phyloP scores from a whole-genome alignment of 805 yeast genomes.

The Candida hispaniensis region DNA sequence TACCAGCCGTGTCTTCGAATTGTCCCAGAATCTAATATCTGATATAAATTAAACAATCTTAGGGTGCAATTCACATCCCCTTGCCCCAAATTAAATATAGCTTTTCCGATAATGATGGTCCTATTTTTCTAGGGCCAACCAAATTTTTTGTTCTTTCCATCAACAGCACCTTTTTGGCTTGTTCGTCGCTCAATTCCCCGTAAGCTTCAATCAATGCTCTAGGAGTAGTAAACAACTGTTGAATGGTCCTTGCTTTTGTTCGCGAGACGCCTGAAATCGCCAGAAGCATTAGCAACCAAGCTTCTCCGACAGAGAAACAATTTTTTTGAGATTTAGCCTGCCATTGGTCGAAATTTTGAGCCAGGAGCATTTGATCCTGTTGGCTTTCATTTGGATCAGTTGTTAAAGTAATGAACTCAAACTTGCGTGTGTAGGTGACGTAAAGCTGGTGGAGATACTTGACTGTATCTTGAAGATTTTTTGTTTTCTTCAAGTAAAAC shows the following conservation, averaged over 20 bases:
- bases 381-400: too few species aligned
- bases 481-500: conserved; percentile 59
- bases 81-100: too few species aligned
- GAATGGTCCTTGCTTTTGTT: conserved; percentile 77
- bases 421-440: conserved; percentile 33
- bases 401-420: conserved; percentile 30
- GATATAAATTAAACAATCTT: too few species aligned
- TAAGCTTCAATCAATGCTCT: conserved; percentile 43
- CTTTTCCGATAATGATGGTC: too few species aligned
- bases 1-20: too few species aligned
- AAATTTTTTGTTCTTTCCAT: too few species aligned
- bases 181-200: conserved; percentile 21
- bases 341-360: conserved; percentile 27
- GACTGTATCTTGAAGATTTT: conserved; percentile 64
- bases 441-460: conserved; percentile 45
- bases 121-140: too few species aligned
- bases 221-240: conserved; percentile 63
- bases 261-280: conserved; percentile 69
- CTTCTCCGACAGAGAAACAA: conserved; percentile 57
- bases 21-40: too few species aligned
- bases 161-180: conserved; percentile 27
- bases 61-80: too few species aligned
- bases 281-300: conserved; percentile 67
- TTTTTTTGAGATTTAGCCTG: conserved; percentile 26
- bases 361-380: conserved; percentile 19